These are phyloP conservation scores for Aspergillus hancockii DNA, from an alignment of 495 filamentous ascomycete species.

Conservation along the genomic window DNA sequence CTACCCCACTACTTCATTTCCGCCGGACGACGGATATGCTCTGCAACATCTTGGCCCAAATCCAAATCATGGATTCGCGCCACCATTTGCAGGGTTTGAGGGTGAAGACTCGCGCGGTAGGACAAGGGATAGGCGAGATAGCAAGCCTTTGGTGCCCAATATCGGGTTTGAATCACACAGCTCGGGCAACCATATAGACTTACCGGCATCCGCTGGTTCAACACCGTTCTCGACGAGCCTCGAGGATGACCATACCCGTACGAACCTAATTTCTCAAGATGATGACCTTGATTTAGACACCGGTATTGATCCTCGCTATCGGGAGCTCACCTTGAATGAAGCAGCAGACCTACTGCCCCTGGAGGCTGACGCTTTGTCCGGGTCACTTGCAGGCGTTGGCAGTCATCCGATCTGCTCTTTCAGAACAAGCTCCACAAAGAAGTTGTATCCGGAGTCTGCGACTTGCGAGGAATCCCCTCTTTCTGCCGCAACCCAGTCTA, in stretches of 20 bases:
- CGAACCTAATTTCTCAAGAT: conserved; percentile 3
- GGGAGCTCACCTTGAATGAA: conserved; percentile 8
- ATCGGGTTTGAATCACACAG: neutral
- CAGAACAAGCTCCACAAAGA: conserved; percentile 2
- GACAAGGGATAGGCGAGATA: conserved; percentile 6
- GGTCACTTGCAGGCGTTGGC: conserved; percentile 27
- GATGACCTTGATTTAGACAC: conserved; percentile 23
- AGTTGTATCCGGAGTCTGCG: conserved; percentile 6
- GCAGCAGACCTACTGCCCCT: conserved; percentile 10
- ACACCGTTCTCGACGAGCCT: conserved; percentile 3
- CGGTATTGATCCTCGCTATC: conserved; percentile 16
- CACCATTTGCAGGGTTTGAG: neutral
- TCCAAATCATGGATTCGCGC: neutral
- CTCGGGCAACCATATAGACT: neutral
- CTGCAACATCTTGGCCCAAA: neutral
- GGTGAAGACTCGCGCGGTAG: neutral
- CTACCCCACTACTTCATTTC: neutral
- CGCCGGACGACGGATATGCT: neutral
- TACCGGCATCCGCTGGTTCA: neutral
- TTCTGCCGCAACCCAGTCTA: conserved; percentile 18
- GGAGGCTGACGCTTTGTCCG: conserved; percentile 10
- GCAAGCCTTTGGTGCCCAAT: neutral
- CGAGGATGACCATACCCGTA: conserved; percentile 1
- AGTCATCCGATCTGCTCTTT: conserved; percentile 22
- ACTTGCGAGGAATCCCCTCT: conserved; percentile 19